phyloP scores from a whole-genome alignment of 371 early-diverging fungal species.

The Dichotomocladium elegans region DNA sequence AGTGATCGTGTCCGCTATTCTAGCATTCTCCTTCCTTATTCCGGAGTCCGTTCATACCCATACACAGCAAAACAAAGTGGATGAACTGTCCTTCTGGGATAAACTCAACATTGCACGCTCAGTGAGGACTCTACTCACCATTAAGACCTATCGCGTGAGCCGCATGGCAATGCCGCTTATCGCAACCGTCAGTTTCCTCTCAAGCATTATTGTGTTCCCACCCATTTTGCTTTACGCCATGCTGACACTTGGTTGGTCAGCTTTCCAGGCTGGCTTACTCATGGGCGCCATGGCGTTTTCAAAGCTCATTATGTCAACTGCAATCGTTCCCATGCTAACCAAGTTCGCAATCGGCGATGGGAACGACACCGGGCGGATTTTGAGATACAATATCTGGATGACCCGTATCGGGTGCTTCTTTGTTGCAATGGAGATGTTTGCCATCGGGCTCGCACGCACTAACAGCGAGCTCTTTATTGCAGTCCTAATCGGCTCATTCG shows the following conservation, averaged over 20 bases:
- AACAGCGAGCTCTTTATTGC: slow-evolving; percentile 20
- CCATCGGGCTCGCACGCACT: slow-evolving; percentile 19
- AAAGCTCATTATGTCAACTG: slow-evolving; percentile 14
- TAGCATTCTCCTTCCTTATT: slow-evolving; percentile 23
- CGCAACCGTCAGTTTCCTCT: slow-evolving; percentile 23
- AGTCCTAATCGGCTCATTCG: slow-evolving; percentile 27
- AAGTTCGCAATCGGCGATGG: slow-evolving; percentile 9
- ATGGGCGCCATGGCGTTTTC: slow-evolving; percentile 22
- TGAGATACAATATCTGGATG: slow-evolving; percentile 43
- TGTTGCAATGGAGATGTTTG: slow-evolving; percentile 26
- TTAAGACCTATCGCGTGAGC: neutral
- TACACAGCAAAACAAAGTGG: neutral
- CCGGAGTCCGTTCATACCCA: slow-evolving; percentile 42
- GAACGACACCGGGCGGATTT: neutral
- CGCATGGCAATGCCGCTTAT: slow-evolving; percentile 24
- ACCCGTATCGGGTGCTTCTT: slow-evolving; percentile 34
- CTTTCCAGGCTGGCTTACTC: slow-evolving; percentile 38
- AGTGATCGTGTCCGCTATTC: slow-evolving; percentile 6
- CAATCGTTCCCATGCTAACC: slow-evolving; percentile 26
- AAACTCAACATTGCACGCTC: slow-evolving; percentile 37
- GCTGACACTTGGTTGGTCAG: slow-evolving; percentile 41
- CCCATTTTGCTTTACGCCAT: slow-evolving; percentile 43
- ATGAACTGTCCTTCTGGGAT: slow-evolving; percentile 5
- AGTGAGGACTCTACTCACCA: slow-evolving; percentile 17
- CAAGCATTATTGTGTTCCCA: slow-evolving; percentile 18